A percentile compares a stretch with the other conserved stretches of the same genome.
Conservation (phyloP, 1,139 yeast genomes). For the Protomyces arabidopsidicola region DNA sequence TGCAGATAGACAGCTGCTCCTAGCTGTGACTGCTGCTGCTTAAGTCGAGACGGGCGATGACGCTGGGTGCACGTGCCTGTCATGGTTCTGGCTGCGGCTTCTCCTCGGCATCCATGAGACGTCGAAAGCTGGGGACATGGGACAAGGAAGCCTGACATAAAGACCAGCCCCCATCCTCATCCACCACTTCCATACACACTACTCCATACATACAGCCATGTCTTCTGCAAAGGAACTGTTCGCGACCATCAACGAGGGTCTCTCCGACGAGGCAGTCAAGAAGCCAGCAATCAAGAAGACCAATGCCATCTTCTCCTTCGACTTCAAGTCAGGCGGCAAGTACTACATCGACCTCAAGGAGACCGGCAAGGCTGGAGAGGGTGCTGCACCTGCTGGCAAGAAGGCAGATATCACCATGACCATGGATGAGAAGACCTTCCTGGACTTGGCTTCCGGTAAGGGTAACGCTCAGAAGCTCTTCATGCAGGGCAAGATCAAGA, state of each 20-base stretch:
- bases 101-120: too few relatives aligned
- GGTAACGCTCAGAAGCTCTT: slow-evolving; percentile 79
- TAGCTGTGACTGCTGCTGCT: too few relatives aligned
- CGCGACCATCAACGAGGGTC: slow-evolving; percentile 10
- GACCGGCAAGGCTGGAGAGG: slow-evolving; percentile 52
- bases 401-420: slow-evolving; percentile 63
- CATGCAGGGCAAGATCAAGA: slow-evolving; percentile 76
- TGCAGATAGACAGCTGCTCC: too few relatives aligned
- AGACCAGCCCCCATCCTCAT: background rate
- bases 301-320: slow-evolving; percentile 60
- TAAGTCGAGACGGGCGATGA: too few relatives aligned
- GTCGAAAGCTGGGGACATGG: background rate
- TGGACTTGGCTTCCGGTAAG: slow-evolving; percentile 66
- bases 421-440: slow-evolving; percentile 56
- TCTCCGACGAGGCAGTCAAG: slow-evolving; percentile 19
- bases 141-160: background rate
- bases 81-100: too few relatives aligned
- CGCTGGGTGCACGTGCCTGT: too few relatives aligned
- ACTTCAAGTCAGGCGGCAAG: slow-evolving; percentile 43
- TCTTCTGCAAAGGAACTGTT: slow-evolving; percentile 24
- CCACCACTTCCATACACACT: background rate
- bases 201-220: slow-evolving; percentile 1
- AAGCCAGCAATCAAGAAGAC: slow-evolving; percentile 42
- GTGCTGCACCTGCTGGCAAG: slow-evolving; percentile 43
- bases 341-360: slow-evolving; percentile 49